Conservation (phyloP, 2,329 filamentous ascomycete species). For the Diaporthe australafricana region DNA sequence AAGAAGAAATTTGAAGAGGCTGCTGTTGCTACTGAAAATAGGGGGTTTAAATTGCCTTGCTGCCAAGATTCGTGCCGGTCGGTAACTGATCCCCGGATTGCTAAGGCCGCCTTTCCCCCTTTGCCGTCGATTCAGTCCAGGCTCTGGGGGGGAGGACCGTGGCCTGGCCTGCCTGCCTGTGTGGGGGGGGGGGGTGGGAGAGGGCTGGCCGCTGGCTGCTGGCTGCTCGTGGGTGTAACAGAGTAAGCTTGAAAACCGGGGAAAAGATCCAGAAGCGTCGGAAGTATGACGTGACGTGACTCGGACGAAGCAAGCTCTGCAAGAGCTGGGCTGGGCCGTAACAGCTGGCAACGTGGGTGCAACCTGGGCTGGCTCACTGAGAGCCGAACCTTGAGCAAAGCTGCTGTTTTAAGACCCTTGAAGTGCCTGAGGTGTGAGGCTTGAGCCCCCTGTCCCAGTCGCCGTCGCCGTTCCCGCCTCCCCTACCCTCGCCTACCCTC, state of each 20-base stretch:
- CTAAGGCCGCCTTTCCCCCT: constrained; percentile 6
- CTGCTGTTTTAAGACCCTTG: constrained; percentile 1
- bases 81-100: background rate
- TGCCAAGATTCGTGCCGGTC: constrained; percentile 13
- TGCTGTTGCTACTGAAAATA: constrained; percentile 3
- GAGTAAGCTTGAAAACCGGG: constrained; percentile 28
- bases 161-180: constrained; percentile 1
- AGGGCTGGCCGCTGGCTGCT: background rate
- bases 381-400: background rate
- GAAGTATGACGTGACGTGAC: background rate
- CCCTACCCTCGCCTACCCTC: background rate
- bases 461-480: background rate
- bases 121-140: too few relatives aligned
- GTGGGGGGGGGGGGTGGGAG: background rate
- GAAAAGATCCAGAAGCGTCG: background rate
- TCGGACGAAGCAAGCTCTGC: background rate
- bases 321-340: background rate
- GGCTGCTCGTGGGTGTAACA: background rate
- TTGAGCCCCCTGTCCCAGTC: background rate
- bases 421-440: background rate
- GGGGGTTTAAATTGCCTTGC: constrained; percentile 13
- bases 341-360: background rate
- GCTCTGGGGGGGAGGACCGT: constrained; percentile 3
- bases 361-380: too few relatives aligned
- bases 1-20: constrained; percentile 13